Percentiles rank a stretch among this genome's conserved stretches.
These are phyloP conservation scores for Entomophthora muscae DNA, from an alignment of 371 early-diverging fungal genomes.

Conservation along the genomic window DNA sequence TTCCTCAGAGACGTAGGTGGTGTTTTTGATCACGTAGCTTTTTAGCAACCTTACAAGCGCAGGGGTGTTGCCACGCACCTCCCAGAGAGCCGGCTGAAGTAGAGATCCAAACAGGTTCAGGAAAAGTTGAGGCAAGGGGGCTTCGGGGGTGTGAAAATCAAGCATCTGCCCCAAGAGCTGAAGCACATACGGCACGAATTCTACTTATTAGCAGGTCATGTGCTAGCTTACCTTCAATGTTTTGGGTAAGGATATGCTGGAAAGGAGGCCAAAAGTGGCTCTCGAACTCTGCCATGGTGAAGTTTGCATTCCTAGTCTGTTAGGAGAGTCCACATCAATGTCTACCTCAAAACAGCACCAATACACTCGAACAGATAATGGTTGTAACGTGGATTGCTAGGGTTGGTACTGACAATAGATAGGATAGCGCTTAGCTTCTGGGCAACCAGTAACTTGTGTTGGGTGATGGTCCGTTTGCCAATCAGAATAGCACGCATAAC, in stretches of 20 bases:
- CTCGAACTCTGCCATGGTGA: constrained; percentile 62
- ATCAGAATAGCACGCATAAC: constrained; percentile 1
- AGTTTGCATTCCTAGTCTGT: constrained; percentile 22
- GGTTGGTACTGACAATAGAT: constrained; percentile 75
- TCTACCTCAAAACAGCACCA: constrained; percentile 59
- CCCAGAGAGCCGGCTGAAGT: constrained; percentile 76
- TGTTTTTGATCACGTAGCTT: constrained; percentile 60
- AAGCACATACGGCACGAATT: constrained; percentile 92
- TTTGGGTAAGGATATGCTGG: constrained; percentile 74
- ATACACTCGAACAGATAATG: constrained; percentile 91
- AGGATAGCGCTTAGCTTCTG: constrained; percentile 52
- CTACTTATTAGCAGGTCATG: constrained; percentile 16
- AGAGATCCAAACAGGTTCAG: constrained; percentile 50
- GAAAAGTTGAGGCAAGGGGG: constrained; percentile 46
- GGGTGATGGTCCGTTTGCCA: constrained; percentile 13
- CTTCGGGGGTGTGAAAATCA: constrained; percentile 42
- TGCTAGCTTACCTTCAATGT: constrained; percentile 28
- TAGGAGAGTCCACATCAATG: background rate
- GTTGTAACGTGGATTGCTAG: constrained; percentile 93
- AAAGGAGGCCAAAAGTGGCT: constrained; percentile 52
- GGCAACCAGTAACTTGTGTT: constrained; percentile 52
- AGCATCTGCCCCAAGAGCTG: constrained; percentile 81
- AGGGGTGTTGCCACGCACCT: constrained; percentile 70
- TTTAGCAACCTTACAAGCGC: constrained; percentile 76
- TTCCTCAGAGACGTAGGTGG: constrained; percentile 29